Percentiles rank a stretch among this genome's conserved stretches.
phyloP scores from a whole-genome alignment of 805 yeast species.

The Yarrowia sp. region DNA sequence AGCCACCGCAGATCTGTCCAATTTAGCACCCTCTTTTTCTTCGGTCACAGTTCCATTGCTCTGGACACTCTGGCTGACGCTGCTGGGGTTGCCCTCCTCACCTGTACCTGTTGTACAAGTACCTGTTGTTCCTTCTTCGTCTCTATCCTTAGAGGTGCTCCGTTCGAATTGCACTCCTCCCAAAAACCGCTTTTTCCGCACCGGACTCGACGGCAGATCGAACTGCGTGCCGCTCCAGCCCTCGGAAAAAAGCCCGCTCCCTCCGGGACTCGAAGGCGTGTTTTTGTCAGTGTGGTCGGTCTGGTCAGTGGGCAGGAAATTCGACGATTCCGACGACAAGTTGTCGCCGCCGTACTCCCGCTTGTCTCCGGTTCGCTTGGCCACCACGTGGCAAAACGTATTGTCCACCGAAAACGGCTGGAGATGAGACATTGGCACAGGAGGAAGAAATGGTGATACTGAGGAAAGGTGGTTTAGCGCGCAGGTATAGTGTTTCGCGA shows the following conservation, averaged over 20 bases:
- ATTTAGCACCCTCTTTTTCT: neutral
- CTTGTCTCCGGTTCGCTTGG: constrained; percentile 18
- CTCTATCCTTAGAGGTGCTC: neutral
- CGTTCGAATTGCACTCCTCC: constrained; percentile 20
- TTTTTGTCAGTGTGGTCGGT: neutral
- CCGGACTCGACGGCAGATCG: constrained; percentile 30
- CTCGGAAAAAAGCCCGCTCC: neutral
- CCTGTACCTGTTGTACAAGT: neutral
- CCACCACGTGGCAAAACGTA: neutral
- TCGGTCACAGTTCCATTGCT: constrained; percentile 8
- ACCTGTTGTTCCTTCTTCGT: neutral
- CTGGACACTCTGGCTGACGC: neutral
- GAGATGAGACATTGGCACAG: constrained; percentile 3
- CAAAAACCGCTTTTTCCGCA: constrained; percentile 20
- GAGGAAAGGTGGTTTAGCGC: neutral
- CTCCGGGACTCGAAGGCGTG: constrained; percentile 8
- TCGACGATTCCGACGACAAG: constrained; percentile 17
- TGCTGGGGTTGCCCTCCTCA: neutral
- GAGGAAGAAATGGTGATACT: too few relatives aligned
- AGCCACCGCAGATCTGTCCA: neutral
- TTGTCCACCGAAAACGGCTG: constrained; percentile 36
- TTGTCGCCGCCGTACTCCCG: constrained; percentile 32
- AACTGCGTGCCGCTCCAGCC: neutral
- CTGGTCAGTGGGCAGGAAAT: constrained; percentile 16
- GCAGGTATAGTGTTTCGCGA: constrained; percentile 10